These are phyloP conservation scores for Gossypium rotundifolium DNA, from an alignment of 345 rosid genomes.

Conservation along the genomic window DNA sequence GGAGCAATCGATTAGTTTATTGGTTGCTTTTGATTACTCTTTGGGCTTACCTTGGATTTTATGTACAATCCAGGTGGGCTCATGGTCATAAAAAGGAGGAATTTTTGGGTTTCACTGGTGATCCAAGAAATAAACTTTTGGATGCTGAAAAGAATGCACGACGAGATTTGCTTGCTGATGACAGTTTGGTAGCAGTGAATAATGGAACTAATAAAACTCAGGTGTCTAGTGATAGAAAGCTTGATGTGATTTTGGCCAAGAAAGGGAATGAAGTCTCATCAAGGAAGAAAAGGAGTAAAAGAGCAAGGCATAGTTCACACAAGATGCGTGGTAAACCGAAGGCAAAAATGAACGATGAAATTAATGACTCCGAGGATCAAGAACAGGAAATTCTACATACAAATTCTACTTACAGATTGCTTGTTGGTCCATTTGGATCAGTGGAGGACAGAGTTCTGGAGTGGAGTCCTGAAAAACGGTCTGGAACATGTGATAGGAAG, in stretches of 20 bases:
- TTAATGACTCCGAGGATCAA: slow-evolving; percentile 36
- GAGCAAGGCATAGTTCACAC: slow-evolving; percentile 34
- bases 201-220: slow-evolving; percentile 32
- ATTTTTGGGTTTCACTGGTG: slow-evolving; percentile 63
- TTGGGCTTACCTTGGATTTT: slow-evolving; percentile 95
- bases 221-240: slow-evolving; percentile 32
- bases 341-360: slow-evolving; percentile 28
- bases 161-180: slow-evolving; percentile 49
- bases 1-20: slow-evolving; percentile 64
- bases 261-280: slow-evolving; percentile 33
- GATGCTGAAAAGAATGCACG: slow-evolving; percentile 31
- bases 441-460: slow-evolving; percentile 66
- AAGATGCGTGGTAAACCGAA: slow-evolving; percentile 41
- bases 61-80: slow-evolving; percentile 95
- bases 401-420: slow-evolving; percentile 63
- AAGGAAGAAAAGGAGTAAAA: slow-evolving; percentile 35
- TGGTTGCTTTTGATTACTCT: slow-evolving; percentile 96
- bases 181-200: slow-evolving; percentile 31
- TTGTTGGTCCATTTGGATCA: slow-evolving; percentile 87
- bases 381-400: slow-evolving; percentile 56
- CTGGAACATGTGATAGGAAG: slow-evolving; percentile 93
- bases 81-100: slow-evolving; percentile 73
- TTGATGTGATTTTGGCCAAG: slow-evolving; percentile 47
- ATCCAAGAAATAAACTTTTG: slow-evolving; percentile 26
- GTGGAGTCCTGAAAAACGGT: slow-evolving; percentile 90